phyloP scores from a whole-genome alignment of 805 yeast genomes.

The Candida caryicola region DNA sequence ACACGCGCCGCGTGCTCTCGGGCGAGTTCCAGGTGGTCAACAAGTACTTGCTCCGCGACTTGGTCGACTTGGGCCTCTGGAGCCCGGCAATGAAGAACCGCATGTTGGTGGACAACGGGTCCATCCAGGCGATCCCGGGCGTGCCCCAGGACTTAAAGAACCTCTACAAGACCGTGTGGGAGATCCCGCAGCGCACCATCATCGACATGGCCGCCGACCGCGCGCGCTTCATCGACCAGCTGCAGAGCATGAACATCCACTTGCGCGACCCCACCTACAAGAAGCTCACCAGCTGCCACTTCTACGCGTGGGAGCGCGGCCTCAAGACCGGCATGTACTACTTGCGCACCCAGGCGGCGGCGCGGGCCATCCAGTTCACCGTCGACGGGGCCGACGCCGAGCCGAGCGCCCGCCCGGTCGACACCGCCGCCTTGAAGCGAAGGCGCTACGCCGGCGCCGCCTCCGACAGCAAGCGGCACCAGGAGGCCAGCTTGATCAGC shows the following conservation, averaged over 20 bases:
- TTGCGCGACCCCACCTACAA: conserved; percentile 92
- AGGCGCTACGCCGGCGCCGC: conserved; percentile 23
- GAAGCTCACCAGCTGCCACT: conserved; percentile 95
- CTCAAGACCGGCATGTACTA: conserved; percentile 98
- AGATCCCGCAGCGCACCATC: conserved; percentile 55
- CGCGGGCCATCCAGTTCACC: conserved; percentile 89
- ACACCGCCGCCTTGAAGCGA: conserved; percentile 16
- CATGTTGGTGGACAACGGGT: conserved; percentile 56
- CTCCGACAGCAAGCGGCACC: too few species aligned
- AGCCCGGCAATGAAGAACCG: conserved; percentile 54
- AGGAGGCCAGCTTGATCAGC: too few species aligned
- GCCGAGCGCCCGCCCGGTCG: conserved; percentile 1
- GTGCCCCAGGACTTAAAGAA: conserved; percentile 54
- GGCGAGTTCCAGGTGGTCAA: conserved; percentile 66
- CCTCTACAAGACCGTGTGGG: conserved; percentile 61
- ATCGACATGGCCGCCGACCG: conserved; percentile 47
- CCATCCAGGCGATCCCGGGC: conserved; percentile 53
- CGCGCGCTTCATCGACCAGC: conserved; percentile 83
- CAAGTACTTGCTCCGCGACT: conserved; percentile 55
- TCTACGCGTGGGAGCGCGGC: conserved; percentile 98
- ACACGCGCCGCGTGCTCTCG: conserved; percentile 60
- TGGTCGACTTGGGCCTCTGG: conserved; percentile 59
- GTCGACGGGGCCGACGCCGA: conserved; percentile 38
- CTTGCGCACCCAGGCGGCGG: conserved; percentile 78
- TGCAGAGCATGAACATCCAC: conserved; percentile 89